These are phyloP conservation scores for Cladosporium sp. DNA, from an alignment of 2,329 filamentous ascomycete species.

Conservation along the genomic window DNA sequence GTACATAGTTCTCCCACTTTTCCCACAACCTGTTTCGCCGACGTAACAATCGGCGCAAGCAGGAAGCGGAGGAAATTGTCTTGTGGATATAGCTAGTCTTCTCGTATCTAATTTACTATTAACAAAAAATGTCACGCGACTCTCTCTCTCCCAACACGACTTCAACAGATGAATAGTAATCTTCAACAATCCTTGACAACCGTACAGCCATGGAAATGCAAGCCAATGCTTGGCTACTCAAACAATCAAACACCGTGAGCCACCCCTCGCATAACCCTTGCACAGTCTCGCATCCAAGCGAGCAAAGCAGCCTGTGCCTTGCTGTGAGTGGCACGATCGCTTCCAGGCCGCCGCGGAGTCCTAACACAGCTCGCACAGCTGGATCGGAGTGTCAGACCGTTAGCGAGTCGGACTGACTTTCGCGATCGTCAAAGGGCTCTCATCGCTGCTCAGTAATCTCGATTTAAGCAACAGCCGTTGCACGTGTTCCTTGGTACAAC, in stretches of 20 bases:
- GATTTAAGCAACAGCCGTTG: background rate
- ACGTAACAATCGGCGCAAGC: conserved; percentile 15
- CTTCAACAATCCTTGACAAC: background rate
- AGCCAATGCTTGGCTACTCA: background rate
- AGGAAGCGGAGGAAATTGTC: background rate
- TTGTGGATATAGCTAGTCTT: conserved; percentile 4
- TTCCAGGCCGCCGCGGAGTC: background rate
- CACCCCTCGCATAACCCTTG: background rate
- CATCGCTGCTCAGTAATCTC: background rate
- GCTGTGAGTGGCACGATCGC: background rate
- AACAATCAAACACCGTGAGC: background rate
- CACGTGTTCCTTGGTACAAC: background rate
- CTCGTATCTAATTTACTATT: background rate
- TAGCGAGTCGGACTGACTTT: background rate
- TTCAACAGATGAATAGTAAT: background rate
- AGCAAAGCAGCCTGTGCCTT: background rate
- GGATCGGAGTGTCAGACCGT: background rate
- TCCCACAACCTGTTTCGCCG: background rate
- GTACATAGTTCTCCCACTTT: background rate
- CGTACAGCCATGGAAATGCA: background rate
- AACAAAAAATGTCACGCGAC: background rate
- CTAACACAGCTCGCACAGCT: background rate
- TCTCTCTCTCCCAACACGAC: background rate
- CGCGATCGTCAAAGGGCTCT: background rate
- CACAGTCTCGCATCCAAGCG: background rate